Base-by-base conservation (phyloP, 805 yeast species). In the Cyberlindnera americana region DNA sequence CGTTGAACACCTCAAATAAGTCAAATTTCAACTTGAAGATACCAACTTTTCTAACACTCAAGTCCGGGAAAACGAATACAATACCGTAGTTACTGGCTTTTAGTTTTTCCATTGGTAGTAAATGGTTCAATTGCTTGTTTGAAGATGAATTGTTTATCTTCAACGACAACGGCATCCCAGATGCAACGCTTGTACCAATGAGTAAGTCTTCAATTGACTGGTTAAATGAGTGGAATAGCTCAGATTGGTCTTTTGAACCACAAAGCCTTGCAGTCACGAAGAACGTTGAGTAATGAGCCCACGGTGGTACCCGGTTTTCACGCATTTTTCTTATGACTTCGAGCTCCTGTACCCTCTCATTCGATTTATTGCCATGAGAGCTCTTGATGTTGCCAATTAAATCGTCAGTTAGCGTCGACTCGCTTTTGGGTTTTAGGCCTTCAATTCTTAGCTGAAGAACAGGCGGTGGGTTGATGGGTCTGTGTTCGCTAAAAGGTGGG, bases 401-500 rank as follows among this genome's bases (percentile, higher is more conserved):
- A 7, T 48, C 48, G 14, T 46, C 46, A 4, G 42, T 46, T 19
- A 48, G 27, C 1, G 31, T 37, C 7, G 36, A 33, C 5, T 41
- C 42, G 25, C 27, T 26, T 15, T 39, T 38, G 4, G 49, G 47
- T 2, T 27, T 29, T 23, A 44, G 43, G 10, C 32, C 52, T 3
- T 46, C 44, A 7, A 60, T 33, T 3, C 34, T 41, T 19, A 60
- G 36, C 35, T 59, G 60, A 13, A 60, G 41, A 1, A 60, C 56
- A 1, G 64, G 64, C 4, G 63, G 64, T 3, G 64, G 64, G 31
- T 56, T 60, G 19, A 60, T 59, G 3, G 63, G 64, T 10, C 64
- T 45, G 39, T 60, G 62, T 35, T 60, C 64, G 4, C 57, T 47
- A 37, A 54, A 46, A 1, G 61, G 57, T 7, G 59, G 54, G 41